Conservation (phyloP, 2,329 filamentous ascomycete species). For the Xylariales sp. region DNA sequence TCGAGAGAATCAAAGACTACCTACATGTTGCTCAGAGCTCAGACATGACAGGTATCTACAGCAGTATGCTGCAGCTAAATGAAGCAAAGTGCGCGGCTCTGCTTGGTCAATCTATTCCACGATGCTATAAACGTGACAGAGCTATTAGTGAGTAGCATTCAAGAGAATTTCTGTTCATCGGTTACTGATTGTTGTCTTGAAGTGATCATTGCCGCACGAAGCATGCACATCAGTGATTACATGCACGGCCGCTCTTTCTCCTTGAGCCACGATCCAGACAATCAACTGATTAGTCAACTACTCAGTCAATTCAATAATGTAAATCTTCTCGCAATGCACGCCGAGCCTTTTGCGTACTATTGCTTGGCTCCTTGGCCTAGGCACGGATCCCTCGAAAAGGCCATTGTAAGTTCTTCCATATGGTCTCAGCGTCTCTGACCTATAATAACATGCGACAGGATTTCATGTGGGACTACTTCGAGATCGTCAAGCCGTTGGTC, state of each 20-base stretch:
- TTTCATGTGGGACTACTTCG: constrained; percentile 24
- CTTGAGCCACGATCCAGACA: neutral
- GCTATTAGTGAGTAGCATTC: constrained; percentile 6
- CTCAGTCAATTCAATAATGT: neutral
- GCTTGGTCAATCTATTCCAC: constrained; percentile 5
- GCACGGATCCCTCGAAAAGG: neutral
- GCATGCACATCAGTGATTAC: constrained; percentile 17
- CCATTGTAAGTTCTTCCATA: constrained; percentile 4
- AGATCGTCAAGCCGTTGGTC: constrained; percentile 22
- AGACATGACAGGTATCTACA: neutral
- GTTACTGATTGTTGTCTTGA: constrained; percentile 1
- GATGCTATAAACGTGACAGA: neutral
- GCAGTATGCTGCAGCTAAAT: neutral
- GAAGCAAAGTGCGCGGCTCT: neutral
- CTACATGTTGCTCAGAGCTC: neutral
- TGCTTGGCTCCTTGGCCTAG: constrained; percentile 17
- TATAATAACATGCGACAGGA: neutral
- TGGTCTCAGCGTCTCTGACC: neutral
- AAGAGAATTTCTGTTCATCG: neutral
- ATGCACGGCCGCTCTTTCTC: constrained; percentile 3
- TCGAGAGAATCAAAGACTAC: neutral
- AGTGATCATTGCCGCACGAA: constrained; percentile 15
- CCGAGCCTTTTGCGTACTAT: constrained; percentile 19
- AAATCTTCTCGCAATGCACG: neutral
- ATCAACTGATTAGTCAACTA: neutral